These are phyloP conservation scores for Suillus lakei DNA, from an alignment of 768 basidiomycete species.

Conservation along the genomic window DNA sequence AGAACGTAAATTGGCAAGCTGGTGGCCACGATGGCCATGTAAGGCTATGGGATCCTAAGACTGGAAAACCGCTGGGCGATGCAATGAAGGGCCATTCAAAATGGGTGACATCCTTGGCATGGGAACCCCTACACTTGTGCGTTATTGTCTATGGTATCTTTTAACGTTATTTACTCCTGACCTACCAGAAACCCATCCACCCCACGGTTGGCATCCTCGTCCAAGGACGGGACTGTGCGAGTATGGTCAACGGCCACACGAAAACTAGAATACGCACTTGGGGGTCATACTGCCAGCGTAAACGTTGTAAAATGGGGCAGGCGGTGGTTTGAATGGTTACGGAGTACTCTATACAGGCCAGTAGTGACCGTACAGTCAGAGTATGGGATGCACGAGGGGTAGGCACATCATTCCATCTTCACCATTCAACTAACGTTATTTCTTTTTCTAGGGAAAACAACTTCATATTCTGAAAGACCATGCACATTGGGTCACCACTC, in stretches of 20 bases:
- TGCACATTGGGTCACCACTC: constrained; percentile 98
- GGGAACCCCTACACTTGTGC: constrained; percentile 95
- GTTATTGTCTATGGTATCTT: constrained; percentile 28
- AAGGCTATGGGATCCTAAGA: constrained; percentile 92
- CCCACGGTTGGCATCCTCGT: constrained; percentile 91
- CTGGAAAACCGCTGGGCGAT: constrained; percentile 87
- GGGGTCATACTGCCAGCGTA: constrained; percentile 92
- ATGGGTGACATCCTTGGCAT: constrained; percentile 94
- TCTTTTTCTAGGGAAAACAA: constrained; percentile 72
- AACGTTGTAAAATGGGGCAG: constrained; percentile 98
- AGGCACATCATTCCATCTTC: constrained; percentile 22
- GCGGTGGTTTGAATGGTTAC: constrained; percentile 64
- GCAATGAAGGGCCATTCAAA: constrained; percentile 93
- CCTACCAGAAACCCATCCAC: constrained; percentile 66
- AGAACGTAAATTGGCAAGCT: constrained; percentile 87
- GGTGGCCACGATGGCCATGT: constrained; percentile 96
- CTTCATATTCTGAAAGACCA: constrained; percentile 91
- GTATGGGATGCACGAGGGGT: constrained; percentile 91
- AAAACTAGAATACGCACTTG: constrained; percentile 79
- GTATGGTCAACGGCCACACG: constrained; percentile 85
- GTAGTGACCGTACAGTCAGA: constrained; percentile 91
- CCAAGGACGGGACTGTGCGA: constrained; percentile 96
- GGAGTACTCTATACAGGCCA: constrained; percentile 94
- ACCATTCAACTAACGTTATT: constrained; percentile 10
- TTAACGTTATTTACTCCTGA: constrained; percentile 11